Evolutionary conservation across 768 basidiomycete genomes (phyloP).

Genomic region (Fomitopsis pulvina): DNA sequence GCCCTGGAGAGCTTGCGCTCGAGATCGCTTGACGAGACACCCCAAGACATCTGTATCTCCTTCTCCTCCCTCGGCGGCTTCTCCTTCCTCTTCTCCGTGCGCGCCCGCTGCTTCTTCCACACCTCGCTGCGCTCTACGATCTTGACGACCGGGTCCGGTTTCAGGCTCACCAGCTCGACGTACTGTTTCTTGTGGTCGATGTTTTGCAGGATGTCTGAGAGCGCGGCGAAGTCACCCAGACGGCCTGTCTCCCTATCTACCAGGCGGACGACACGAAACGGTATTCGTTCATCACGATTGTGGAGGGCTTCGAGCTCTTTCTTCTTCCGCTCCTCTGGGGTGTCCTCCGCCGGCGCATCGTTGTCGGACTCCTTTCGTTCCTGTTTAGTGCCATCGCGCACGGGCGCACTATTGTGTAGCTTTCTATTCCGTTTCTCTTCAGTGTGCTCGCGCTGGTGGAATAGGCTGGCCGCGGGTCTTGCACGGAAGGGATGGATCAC

Average conservation of each 20-base stretch:
- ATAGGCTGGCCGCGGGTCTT: neutral
- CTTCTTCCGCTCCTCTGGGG: neutral
- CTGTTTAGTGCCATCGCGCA: no score
- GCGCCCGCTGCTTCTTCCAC: conserved; percentile 31
- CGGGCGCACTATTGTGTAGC: no score
- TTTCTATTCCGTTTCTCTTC: no score
- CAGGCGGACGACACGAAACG: conserved; percentile 34
- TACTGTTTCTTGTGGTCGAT: conserved; percentile 35
- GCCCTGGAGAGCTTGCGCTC: conserved; percentile 61
- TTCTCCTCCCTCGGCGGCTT: conserved; percentile 35
- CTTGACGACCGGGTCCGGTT: conserved; percentile 54
- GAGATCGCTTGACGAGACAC: conserved; percentile 49
- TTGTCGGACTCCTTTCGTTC: no score
- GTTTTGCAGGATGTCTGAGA: conserved; percentile 38
- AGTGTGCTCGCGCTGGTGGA: neutral
- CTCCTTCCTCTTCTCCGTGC: conserved; percentile 30
- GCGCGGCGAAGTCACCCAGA: conserved; percentile 28
- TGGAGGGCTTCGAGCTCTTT: conserved; percentile 2
- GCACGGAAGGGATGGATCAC: neutral
- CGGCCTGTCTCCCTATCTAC: conserved; percentile 39
- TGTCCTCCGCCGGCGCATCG: neutral
- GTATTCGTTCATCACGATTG: conserved; percentile 36
- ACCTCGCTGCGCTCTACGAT: conserved; percentile 42
- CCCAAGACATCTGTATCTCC: conserved; percentile 72
- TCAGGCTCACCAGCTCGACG: conserved; percentile 47